Conservation (phyloP, 2,329 filamentous ascomycete genomes). For the Scedosporium dehoogii region DNA sequence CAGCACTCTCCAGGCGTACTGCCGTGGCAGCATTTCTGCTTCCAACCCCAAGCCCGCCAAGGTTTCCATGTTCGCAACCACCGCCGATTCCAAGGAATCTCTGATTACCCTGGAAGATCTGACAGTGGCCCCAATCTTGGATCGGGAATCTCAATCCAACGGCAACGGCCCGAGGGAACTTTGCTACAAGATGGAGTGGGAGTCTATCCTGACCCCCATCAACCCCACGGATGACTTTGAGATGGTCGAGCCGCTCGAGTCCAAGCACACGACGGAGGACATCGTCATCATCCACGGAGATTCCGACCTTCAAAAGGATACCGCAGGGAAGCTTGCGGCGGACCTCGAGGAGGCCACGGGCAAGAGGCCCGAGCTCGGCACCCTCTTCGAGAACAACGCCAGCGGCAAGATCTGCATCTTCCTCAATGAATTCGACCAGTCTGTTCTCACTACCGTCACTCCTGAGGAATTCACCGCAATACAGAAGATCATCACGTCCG, state of each 20-base stretch:
- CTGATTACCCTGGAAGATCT: slow-evolving; percentile 16
- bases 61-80: slow-evolving; percentile 12
- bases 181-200: slow-evolving; percentile 16
- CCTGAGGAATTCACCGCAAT: slow-evolving; percentile 25
- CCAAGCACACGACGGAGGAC: slow-evolving; percentile 5
- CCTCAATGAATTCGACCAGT: slow-evolving; percentile 32
- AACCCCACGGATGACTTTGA: background rate
- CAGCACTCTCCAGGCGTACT: slow-evolving; percentile 16
- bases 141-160: slow-evolving; percentile 10
- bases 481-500: slow-evolving; percentile 23
- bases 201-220: slow-evolving; percentile 8
- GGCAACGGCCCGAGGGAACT: slow-evolving; percentile 11
- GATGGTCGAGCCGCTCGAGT: background rate
- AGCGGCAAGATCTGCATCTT: slow-evolving; percentile 23
- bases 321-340: slow-evolving; percentile 10
- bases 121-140: slow-evolving; percentile 13
- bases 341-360: slow-evolving; percentile 10
- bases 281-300: slow-evolving; percentile 13
- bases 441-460: slow-evolving; percentile 30
- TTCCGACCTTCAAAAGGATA: slow-evolving; percentile 10
- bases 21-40: slow-evolving; percentile 10
- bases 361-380: slow-evolving; percentile 10
- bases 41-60: slow-evolving; percentile 11
- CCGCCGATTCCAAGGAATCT: slow-evolving; percentile 10
- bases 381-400: slow-evolving; percentile 14